Conservation (phyloP, 2,329 filamentous ascomycete genomes). For the Sporothrix luriei region DNA sequence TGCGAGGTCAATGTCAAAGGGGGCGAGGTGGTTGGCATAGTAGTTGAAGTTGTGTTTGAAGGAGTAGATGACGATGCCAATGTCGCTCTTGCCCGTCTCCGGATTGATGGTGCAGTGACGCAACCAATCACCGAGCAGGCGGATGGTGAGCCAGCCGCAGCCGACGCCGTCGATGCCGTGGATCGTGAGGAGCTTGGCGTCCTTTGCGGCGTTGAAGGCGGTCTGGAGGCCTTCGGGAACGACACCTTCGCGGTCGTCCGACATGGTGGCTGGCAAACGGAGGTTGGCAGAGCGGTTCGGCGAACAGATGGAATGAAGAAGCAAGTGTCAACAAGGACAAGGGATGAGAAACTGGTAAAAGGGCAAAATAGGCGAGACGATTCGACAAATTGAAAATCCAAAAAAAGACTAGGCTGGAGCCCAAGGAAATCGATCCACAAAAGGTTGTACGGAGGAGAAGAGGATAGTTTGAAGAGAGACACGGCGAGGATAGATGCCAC, state of each 20-base stretch:
- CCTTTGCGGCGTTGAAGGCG: conserved; percentile 27
- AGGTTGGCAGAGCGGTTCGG: background rate
- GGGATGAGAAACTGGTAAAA: background rate
- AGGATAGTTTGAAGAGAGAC: background rate
- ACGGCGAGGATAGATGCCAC: background rate
- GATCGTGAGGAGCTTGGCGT: conserved; percentile 23
- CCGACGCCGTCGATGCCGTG: conserved; percentile 29
- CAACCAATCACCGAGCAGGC: conserved; percentile 34
- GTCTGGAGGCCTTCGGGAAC: conserved; percentile 9
- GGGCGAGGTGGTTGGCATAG: conserved; percentile 30
- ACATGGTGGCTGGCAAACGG: conserved; percentile 6
- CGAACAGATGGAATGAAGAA: conserved; percentile 1
- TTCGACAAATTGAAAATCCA: conserved; percentile 7
- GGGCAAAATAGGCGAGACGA: background rate
- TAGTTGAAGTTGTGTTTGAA: conserved; percentile 33
- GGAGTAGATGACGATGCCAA: conserved; percentile 34
- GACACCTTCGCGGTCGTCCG: background rate
- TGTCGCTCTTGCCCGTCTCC: conserved; percentile 14
- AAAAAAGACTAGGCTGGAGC: background rate
- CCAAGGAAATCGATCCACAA: conserved; percentile 1
- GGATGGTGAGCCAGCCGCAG: conserved; percentile 32
- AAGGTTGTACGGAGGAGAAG: background rate
- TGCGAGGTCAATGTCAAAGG: conserved; percentile 34
- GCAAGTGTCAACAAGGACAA: background rate
- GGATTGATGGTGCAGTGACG: conserved; percentile 13